Percentiles rank a stretch among this genome's conserved stretches.
Evolutionary conservation across 129 eudicot species (phyloP).

Genomic region (Cynara cardunculus): DNA sequence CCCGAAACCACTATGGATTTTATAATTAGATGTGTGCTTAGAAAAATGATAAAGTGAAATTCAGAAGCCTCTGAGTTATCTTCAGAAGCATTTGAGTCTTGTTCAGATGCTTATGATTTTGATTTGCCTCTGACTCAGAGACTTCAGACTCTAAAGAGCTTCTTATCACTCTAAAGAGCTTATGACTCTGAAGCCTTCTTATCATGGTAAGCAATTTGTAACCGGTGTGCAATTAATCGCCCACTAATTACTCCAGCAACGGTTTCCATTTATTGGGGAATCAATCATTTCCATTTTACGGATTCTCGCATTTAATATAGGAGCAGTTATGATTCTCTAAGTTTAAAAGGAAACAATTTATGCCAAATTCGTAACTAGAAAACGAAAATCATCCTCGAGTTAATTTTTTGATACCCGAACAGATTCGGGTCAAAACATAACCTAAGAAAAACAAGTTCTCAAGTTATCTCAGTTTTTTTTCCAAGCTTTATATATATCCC

Average conservation of each 20-base stretch:
- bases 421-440: neutral
- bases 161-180: neutral
- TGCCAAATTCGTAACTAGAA: neutral
- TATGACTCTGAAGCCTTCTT: neutral
- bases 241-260: no score
- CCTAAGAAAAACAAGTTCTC: neutral
- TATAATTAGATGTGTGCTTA: neutral
- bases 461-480: neutral
- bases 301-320: no score
- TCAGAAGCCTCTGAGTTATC: neutral
- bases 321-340: no score
- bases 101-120: neutral
- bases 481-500: neutral
- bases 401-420: neutral
- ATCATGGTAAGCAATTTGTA: neutral
- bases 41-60: neutral
- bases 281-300: no score
- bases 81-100: neutral
- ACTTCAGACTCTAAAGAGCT: no score
- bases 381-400: neutral
- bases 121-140: neutral
- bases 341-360: neutral
- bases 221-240: neutral
- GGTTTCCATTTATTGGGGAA: no score
- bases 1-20: no score